Base-by-base conservation (phyloP, 2,329 filamentous ascomycete genomes). In the Penicillium sumatraense region DNA sequence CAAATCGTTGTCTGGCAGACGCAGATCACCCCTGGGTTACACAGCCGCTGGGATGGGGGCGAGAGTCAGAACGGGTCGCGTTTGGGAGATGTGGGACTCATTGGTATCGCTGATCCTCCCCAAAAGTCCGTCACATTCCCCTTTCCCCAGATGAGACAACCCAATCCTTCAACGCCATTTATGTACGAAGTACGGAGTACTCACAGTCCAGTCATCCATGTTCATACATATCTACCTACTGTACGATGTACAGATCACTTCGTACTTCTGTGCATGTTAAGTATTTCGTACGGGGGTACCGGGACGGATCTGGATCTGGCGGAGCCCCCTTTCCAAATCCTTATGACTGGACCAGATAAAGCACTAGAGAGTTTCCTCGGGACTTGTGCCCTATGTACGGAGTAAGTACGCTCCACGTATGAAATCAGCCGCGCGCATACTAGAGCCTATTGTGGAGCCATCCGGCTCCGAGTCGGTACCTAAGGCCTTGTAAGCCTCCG, bases 351-450 rank as follows among this genome's bases (percentile, higher is more conserved):
- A 29, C 16, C 40, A 44, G 24, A 44, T 44, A 14, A 51, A 42
- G 48, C 26, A 31, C 27, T 21, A 36, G 42, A 26, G 36, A 31
- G 6, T 42, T 42, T 20, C 14, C 26, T 51, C 53, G 49, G 49
- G 33, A 33, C 36, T 42, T 46, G 49, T 50, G 48, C 35, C 35
- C 36, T 33, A n/a, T n/a, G n/a, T n/a, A n/a, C n/a, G n/a, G n/a
- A n/a, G n/a, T n/a, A n/a, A n/a, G n/a, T n/a, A 33, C 27, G 38
- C 49, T 52, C 49, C 49, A 51, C 49, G 31, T 51, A 56, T 33
- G 53, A 42, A 45, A 62, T 60, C 61, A 58, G 61, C 61, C 61
- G 61, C 59, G 59, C 59, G 61, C 61, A 63, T 63, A 57, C 51
- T 49, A 40, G 40, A 50, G 38, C 51, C 56, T 56, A 59, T 58